Conservation (phyloP, 2,329 filamentous ascomycete genomes). For the Nigrograna mackinnonii region DNA sequence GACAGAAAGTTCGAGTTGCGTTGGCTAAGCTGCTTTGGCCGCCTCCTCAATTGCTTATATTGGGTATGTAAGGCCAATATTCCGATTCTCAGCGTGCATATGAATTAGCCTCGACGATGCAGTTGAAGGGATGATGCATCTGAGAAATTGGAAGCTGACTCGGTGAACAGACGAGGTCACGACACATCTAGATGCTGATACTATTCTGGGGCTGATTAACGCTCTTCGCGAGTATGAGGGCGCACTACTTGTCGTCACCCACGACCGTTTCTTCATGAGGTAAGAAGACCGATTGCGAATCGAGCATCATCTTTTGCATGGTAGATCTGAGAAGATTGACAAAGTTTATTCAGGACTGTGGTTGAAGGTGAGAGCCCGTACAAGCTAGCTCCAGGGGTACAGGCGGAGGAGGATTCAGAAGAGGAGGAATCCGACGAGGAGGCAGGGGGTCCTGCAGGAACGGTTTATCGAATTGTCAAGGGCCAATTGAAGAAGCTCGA, state of each 20-base stretch:
- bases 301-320: neutral
- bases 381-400: constrained; percentile 37
- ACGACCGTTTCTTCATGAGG: constrained; percentile 81
- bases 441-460: constrained; percentile 48
- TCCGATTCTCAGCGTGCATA: too few species aligned
- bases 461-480: constrained; percentile 38
- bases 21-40: constrained; percentile 71
- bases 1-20: constrained; percentile 69
- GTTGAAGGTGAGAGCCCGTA: constrained; percentile 62
- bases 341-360: constrained; percentile 60
- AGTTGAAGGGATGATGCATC: too few species aligned
- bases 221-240: constrained; percentile 72
- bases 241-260: constrained; percentile 75
- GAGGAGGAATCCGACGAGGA: constrained; percentile 50
- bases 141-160: neutral
- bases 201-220: constrained; percentile 70
- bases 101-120: too few species aligned
- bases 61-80: constrained; percentile 39
- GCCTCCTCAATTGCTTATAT: constrained; percentile 71
- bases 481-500: constrained; percentile 38
- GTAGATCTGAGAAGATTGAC: constrained; percentile 2
- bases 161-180: constrained; percentile 69
- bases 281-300: too few species aligned
- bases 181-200: constrained; percentile 84
- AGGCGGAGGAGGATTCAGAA: constrained; percentile 43